A percentile compares a stretch with the other conserved stretches of the same genome.
Conservation (phyloP, 2,329 filamentous ascomycete species). For the Alternaria consortialis region DNA sequence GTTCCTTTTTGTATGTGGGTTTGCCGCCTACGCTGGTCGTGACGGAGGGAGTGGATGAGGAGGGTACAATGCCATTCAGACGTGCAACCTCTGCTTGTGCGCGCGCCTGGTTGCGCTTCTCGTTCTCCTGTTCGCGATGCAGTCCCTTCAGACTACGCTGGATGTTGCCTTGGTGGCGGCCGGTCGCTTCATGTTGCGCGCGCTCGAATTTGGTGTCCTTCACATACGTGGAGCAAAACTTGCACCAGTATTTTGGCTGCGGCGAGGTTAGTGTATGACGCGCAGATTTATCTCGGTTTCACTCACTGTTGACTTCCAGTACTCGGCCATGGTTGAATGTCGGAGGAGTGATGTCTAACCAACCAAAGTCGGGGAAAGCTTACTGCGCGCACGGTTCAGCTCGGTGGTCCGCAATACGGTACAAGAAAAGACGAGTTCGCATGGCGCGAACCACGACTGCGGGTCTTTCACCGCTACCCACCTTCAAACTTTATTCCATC, state of each 20-base stretch:
- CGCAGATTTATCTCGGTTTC: not conserved
- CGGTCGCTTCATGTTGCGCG: constrained; percentile 87
- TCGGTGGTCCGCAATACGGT: constrained; percentile 14
- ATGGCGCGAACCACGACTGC: not conserved
- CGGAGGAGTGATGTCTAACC: not conserved
- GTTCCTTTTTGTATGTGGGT: constrained; percentile 44
- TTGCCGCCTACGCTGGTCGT: constrained; percentile 40
- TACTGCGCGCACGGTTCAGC: constrained; percentile 2
- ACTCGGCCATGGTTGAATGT: constrained; percentile 78
- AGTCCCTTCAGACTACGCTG: constrained; percentile 91
- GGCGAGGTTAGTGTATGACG: constrained; percentile 13
- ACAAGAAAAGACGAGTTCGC: not conserved
- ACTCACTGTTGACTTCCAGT: constrained; percentile 91
- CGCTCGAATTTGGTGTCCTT: constrained; percentile 92
- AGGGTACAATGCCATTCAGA: constrained; percentile 77
- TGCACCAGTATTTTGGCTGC: constrained; percentile 94
- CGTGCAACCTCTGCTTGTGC: constrained; percentile 87
- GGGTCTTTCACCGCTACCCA: not conserved
- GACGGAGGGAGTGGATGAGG: constrained; percentile 44
- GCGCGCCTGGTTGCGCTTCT: constrained; percentile 81
- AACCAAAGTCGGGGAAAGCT: constrained; percentile 7
- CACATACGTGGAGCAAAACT: constrained; percentile 90
- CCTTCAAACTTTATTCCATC: not conserved
- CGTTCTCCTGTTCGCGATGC: constrained; percentile 82
- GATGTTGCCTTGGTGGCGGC: constrained; percentile 82